phyloP scores from a whole-genome alignment of 2,329 filamentous ascomycete genomes.

The Sporothrix humicola region DNA sequence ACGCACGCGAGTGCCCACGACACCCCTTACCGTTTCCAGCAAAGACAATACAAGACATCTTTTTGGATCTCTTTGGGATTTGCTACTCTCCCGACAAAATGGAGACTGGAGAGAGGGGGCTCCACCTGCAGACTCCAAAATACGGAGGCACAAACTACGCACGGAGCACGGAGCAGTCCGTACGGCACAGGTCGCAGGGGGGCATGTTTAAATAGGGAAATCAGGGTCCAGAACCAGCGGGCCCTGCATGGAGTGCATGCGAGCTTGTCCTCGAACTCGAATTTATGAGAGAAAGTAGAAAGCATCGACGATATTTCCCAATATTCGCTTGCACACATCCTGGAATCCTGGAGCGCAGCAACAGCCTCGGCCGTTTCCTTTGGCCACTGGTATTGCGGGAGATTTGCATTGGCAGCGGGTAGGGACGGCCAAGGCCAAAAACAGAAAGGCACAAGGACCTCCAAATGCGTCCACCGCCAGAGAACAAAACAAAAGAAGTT shows the following conservation, averaged over 20 bases:
- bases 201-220: background rate
- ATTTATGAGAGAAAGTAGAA: too few relatives aligned
- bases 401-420: background rate
- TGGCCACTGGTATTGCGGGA: background rate
- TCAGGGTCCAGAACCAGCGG: background rate
- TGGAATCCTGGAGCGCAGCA: background rate
- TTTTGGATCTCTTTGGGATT: background rate
- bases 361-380: background rate
- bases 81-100: background rate
- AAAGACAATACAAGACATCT: constrained; percentile 11
- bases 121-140: background rate
- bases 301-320: background rate
- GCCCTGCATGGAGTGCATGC: too few relatives aligned
- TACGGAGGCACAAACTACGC: constrained; percentile 4
- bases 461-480: background rate
- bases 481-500: background rate
- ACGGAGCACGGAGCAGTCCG: constrained; percentile 26
- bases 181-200: background rate
- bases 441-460: background rate
- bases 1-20: background rate
- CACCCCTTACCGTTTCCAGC: background rate
- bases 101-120: background rate
- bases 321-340: background rate
- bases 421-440: background rate
- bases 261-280: background rate